Base-by-base conservation (phyloP, 2,329 filamentous ascomycete species). In the Phyllosticta paracitricarpa region DNA sequence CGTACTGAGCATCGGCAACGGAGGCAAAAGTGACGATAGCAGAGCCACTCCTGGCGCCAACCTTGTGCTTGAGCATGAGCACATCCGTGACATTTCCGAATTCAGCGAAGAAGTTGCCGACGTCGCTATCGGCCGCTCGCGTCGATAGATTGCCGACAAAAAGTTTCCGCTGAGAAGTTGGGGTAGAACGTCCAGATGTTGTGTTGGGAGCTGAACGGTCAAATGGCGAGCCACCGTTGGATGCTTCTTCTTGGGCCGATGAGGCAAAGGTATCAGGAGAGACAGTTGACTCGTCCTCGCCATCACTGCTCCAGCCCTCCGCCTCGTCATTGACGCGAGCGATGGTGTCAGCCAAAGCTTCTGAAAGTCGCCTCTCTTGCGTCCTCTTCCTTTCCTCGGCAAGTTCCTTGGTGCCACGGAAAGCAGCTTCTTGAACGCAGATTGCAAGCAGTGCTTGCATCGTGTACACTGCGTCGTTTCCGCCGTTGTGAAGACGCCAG, bases 401-500 rank as follows among this genome's bases (percentile, higher is more conserved):
- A 6, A 68, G 61, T 26, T 68, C 69, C 2, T 68, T 56, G 2
- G 67, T 68, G 1, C 68, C 69, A 4, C 75, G 71, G 26, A 70
- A 72, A 7, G 69, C 64, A 2, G 79, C 71, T 19, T 78, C 73
- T 54, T 73, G 70, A 66, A 84, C 73, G 48, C 79, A 80, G 63
- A 90, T 81, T 4, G 77, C 83, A 6, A 96, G 72, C 79, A 94
- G 82, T 7, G 85, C 87, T 64, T 87, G 85, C 64, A 96, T 74
- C 0, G 90, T 93, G 70, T 88, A 94, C 1, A 85, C 82, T 0
- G 91, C 91, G 70, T 96, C 91, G 65, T 96, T 96, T 1, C 91
- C 83, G 0, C 87, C 91, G 69, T 96, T 96, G 73, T 96, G 91
- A n/a, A 93, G 78, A 66, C 88, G 79, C 72, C 78, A 82, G 52